Evolutionary conservation across 139 green algal genomes (phyloP).

Genomic region (Gonium pectorale): DNA sequence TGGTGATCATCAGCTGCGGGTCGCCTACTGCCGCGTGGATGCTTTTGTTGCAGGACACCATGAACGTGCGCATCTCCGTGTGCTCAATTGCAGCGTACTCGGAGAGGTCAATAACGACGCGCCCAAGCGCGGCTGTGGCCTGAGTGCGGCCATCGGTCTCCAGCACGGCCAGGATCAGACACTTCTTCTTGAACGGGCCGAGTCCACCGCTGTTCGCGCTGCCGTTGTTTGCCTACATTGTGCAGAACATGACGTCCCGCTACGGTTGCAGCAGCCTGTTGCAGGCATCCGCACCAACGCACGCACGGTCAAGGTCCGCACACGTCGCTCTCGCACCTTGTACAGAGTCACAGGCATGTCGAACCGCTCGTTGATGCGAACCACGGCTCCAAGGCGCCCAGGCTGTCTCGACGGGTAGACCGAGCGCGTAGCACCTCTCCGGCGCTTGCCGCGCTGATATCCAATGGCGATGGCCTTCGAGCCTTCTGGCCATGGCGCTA

Average conservation of each 20-base stretch:
- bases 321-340: no score
- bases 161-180: constrained; percentile 77
- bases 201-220: constrained; percentile 19
- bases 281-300: no score
- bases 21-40: constrained; percentile 73
- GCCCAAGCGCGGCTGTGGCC: constrained; percentile 63
- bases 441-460: constrained; percentile 72
- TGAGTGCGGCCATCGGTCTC: constrained; percentile 68
- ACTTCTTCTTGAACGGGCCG: constrained; percentile 83
- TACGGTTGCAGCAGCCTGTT: no score
- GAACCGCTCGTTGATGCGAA: constrained; percentile 74
- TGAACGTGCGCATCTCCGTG: constrained; percentile 70
- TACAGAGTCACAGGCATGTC: constrained; percentile 68
- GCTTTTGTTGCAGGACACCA: constrained; percentile 71
- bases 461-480: constrained; percentile 62
- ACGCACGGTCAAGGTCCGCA: no score
- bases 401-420: constrained; percentile 55
- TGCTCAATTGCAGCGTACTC: constrained; percentile 75
- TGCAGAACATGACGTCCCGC: no score
- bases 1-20: constrained; percentile 71
- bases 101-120: constrained; percentile 69
- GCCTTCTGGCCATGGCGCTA: constrained; percentile 66
- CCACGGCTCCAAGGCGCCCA: constrained; percentile 59
- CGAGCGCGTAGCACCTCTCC: constrained; percentile 64
- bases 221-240: constrained; percentile 5